Evolutionary conservation across 257 asterid genomes (phyloP).

Genomic region (Leptodermis oblonga): DNA sequence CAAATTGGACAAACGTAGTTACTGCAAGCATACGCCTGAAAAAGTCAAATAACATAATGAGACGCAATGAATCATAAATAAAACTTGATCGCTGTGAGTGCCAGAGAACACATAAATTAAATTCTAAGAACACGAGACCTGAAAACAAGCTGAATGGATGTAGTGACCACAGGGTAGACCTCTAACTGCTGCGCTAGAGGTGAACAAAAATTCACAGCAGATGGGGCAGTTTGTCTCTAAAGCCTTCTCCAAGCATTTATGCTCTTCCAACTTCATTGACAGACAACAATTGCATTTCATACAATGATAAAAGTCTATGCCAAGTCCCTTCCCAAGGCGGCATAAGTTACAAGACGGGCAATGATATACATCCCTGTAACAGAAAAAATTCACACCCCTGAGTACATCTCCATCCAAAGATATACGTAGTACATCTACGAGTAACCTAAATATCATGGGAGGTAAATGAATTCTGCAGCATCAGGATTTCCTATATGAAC

Average conservation of each 20-base stretch:
- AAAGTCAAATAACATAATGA: slow-evolving; percentile 6
- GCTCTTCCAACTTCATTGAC: slow-evolving; percentile 33
- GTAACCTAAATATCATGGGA: neutral
- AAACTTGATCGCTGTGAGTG: neutral
- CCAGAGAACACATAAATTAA: neutral
- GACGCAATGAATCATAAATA: neutral
- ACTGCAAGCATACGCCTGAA: slow-evolving; percentile 42
- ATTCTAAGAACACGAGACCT: slow-evolving; percentile 24
- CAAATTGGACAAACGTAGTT: slow-evolving; percentile 42
- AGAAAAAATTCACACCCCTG: neutral
- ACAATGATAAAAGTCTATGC: slow-evolving; percentile 42
- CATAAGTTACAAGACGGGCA: slow-evolving; percentile 51
- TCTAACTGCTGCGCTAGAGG: slow-evolving; percentile 41
- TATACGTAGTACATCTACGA: neutral
- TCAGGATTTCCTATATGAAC: neutral
- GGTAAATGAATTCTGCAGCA: neutral
- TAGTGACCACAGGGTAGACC: slow-evolving; percentile 49
- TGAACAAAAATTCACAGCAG: slow-evolving; percentile 46
- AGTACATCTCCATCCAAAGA: neutral
- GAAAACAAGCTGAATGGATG: slow-evolving; percentile 53
- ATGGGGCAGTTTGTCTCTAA: slow-evolving; percentile 46
- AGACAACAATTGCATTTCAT: slow-evolving; percentile 52
- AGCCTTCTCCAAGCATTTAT: slow-evolving; percentile 45
- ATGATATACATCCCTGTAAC: slow-evolving; percentile 38
- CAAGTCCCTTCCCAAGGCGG: slow-evolving; percentile 48